Evolutionary conservation across 805 yeast genomes (phyloP), one percentile per base, ranked within the genome.

Genomic region (Blastobotrys attinorum): DNA sequence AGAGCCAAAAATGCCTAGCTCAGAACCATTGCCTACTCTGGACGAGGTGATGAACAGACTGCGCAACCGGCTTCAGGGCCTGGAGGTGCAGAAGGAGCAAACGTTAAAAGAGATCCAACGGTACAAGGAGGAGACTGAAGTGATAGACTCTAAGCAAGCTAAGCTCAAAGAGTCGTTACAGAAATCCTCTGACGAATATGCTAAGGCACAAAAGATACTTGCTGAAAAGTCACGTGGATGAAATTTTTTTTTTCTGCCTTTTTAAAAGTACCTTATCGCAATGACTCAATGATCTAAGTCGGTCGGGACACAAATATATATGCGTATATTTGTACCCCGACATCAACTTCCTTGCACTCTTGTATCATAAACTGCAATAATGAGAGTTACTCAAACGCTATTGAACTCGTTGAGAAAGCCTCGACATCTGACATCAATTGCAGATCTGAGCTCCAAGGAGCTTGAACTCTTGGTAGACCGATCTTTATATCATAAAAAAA

Each of bases 381-480:
- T 25, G 29, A 25, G 11, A 11, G 11, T 25, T 11, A 8, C 29
- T 8, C 7, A 7, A 13, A 11, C 27, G 18, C 7, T 22, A 33
- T 23, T 38, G 31, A 21, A 23, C n/a, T 15, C 43, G 22, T 35
- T 53, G 2, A n/a, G n/a, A n/a, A 49, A 51, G 37, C 66, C 73
- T 21, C 77, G 94, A 62, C 97, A 90, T 62, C 71, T 92, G 58
- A 73, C 85, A 18, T 83, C 86, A 22, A 92, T 88, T 55, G 76
- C 83, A 20, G 95, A 88, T 56, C 72, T 92, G 45, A 61, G 84
- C 5, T 74, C 81, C 42, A 65, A 72, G 18, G 98, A 92, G 63
- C 79, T 92, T 48, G 61, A 71, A 25, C 66, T 76, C 5, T 71
- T 92, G 42, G 89, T 92, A 4, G 64, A 72, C 45, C 79, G 86